Evolutionary conservation across 768 basidiomycete species (phyloP).

Genomic region (Psilocybe subaeruginosa): DNA sequence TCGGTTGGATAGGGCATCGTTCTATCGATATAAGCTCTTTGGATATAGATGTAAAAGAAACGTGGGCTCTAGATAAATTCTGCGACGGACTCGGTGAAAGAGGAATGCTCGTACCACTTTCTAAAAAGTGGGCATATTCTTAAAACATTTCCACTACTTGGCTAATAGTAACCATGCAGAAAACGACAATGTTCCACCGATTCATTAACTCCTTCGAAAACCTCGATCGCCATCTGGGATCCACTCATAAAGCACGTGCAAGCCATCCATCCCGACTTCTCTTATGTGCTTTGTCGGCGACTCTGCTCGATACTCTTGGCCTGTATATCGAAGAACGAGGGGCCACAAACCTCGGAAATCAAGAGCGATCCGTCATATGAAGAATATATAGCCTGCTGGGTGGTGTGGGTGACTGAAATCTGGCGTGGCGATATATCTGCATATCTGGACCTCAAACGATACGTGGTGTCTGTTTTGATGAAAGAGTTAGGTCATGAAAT

Average conservation of each 20-base stretch:
- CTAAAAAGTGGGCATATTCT: conserved; percentile 66
- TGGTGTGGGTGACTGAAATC: conserved; percentile 56
- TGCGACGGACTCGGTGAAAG: conserved; percentile 68
- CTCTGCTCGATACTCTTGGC: conserved; percentile 42
- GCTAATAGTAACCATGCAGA: conserved; percentile 35
- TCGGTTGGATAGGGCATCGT: conserved; percentile 47
- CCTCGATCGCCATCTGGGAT: conserved; percentile 64
- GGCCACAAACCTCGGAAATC: conserved; percentile 17
- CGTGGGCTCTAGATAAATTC: conserved; percentile 69
- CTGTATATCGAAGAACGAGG: neutral
- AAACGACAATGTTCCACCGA: conserved; percentile 52
- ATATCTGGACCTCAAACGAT: conserved; percentile 44
- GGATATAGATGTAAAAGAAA: conserved; percentile 55
- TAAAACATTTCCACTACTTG: conserved; percentile 52
- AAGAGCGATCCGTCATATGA: conserved; percentile 48
- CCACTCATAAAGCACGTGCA: conserved; percentile 64
- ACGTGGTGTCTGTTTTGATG: conserved; percentile 47
- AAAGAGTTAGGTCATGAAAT: conserved; percentile 46
- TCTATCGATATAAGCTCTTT: conserved; percentile 19
- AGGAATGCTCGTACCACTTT: conserved; percentile 80
- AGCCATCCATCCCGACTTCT: conserved; percentile 57
- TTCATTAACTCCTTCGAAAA: conserved; percentile 50
- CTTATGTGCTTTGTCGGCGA: conserved; percentile 46
- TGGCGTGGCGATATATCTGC: conserved; percentile 28
- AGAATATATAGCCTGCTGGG: conserved; percentile 72